Evolutionary conservation across 1,139 yeast genomes (phyloP).

Genomic region (Blastobotrys petasosporus): DNA sequence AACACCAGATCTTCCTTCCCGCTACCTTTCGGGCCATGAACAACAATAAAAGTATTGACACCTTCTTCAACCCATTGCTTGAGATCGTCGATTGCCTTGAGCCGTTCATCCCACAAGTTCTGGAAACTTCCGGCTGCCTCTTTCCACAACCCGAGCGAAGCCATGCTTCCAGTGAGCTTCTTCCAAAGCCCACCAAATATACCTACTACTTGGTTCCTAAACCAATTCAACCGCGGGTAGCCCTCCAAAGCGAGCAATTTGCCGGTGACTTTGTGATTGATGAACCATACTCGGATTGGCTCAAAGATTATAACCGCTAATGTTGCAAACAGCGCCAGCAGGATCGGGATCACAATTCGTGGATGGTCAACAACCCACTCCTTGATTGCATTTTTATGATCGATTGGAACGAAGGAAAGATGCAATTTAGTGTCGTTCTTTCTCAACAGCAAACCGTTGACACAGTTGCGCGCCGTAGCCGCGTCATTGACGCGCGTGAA

Average conservation of each 20-base stretch:
- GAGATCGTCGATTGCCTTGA: constrained; percentile 60
- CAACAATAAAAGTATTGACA: constrained; percentile 76
- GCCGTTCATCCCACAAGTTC: constrained; percentile 66
- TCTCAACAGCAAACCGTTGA: constrained; percentile 50
- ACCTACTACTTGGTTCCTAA: constrained; percentile 24
- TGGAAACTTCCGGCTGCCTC: constrained; percentile 27
- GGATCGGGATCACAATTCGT: constrained; percentile 65
- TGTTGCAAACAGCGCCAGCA: constrained; percentile 62
- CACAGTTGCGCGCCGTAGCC: constrained; percentile 83
- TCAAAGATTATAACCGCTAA: constrained; percentile 83
- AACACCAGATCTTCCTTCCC: constrained; percentile 81
- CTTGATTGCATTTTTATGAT: constrained; percentile 46
- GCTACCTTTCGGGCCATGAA: constrained; percentile 90
- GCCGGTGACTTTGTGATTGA: constrained; percentile 56
- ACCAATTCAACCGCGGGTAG: constrained; percentile 14
- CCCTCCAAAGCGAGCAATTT: constrained; percentile 14
- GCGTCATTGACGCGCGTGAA: constrained; percentile 62
- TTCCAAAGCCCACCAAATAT: constrained; percentile 25
- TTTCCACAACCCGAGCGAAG: constrained; percentile 26
- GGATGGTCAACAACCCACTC: constrained; percentile 65
- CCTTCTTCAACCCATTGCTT: constrained; percentile 74
- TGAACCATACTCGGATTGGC: constrained; percentile 80
- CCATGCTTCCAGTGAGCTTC: constrained; percentile 27
- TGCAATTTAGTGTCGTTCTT: constrained; percentile 62
- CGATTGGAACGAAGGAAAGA: constrained; percentile 59